Evolutionary conservation across 1,139 yeast species (phyloP).

Genomic region (Tardiomyces digboiensis): DNA sequence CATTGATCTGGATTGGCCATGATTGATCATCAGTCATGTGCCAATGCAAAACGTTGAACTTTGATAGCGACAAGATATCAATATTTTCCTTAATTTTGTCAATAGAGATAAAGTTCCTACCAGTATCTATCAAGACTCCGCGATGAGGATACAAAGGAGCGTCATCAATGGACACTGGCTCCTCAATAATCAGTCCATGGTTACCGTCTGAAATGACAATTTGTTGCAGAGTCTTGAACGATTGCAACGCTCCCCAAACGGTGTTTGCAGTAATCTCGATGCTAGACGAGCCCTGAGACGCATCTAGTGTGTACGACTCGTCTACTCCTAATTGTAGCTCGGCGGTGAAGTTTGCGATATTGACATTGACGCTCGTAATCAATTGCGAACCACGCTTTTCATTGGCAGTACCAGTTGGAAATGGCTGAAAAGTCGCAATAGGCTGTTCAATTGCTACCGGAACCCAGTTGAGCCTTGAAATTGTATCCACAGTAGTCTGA

Average conservation of each 20-base stretch:
- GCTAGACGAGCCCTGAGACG: constrained; percentile 8
- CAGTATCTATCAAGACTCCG: constrained; percentile 38
- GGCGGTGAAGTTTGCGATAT: constrained; percentile 23
- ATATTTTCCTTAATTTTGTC: constrained; percentile 31
- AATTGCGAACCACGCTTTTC: not conserved
- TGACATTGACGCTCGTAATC: constrained; percentile 6
- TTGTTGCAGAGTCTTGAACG: constrained; percentile 37
- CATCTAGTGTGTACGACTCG: constrained; percentile 31
- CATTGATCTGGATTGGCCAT: constrained; percentile 35
- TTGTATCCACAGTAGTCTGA: constrained; percentile 9
- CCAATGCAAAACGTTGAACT: constrained; percentile 39
- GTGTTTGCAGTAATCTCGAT: constrained; percentile 30
- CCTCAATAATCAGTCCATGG: constrained; percentile 26
- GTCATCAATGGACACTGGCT: constrained; percentile 31
- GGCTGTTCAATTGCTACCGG: constrained; percentile 16
- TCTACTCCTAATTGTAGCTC: constrained; percentile 35
- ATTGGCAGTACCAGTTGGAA: constrained; percentile 11
- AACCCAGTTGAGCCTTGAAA: constrained; percentile 14
- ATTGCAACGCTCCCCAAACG: constrained; percentile 40
- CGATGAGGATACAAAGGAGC: constrained; percentile 36
- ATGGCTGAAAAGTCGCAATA: constrained; percentile 14
- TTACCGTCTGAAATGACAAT: constrained; percentile 26
- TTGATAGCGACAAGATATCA: constrained; percentile 35
- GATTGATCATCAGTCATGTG: constrained; percentile 38
- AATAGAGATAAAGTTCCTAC: constrained; percentile 32